These are phyloP conservation scores for Neurospora discreta DNA, from an alignment of 495 filamentous ascomycete species.

Conservation along the genomic window DNA sequence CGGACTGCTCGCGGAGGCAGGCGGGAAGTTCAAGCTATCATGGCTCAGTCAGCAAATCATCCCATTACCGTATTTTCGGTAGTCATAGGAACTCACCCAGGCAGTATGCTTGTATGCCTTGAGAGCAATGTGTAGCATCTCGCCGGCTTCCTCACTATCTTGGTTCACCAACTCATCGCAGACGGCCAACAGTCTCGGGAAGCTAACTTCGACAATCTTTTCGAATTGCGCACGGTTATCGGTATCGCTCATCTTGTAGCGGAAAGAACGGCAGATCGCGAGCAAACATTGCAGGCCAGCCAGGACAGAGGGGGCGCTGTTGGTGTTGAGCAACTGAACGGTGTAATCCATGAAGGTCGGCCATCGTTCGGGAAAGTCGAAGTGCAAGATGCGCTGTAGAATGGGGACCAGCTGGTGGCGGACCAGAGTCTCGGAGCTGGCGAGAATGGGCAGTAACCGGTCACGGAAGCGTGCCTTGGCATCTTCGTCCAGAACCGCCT, in stretches of 20 bases:
- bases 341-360: slow-evolving; percentile 87
- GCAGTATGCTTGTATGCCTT: slow-evolving; percentile 97
- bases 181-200: slow-evolving; percentile 81
- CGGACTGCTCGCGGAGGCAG: slow-evolving; percentile 62
- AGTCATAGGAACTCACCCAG: slow-evolving; percentile 53
- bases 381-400: slow-evolving; percentile 88
- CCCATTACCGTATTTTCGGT: background rate
- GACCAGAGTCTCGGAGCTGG: slow-evolving; percentile 63
- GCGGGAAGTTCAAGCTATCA: slow-evolving; percentile 73
- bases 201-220: slow-evolving; percentile 81
- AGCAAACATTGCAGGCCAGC: slow-evolving; percentile 90
- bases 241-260: slow-evolving; percentile 67
- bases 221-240: slow-evolving; percentile 80
- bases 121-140: slow-evolving; percentile 89
- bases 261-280: slow-evolving; percentile 83
- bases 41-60: slow-evolving; percentile 21
- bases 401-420: slow-evolving; percentile 86
- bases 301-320: slow-evolving; percentile 75
- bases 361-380: slow-evolving; percentile 92
- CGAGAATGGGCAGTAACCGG: slow-evolving; percentile 78
- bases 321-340: slow-evolving; percentile 69
- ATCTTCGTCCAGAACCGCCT: slow-evolving; percentile 66
- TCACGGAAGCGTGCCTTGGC: slow-evolving; percentile 83
- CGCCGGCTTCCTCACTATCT: slow-evolving; percentile 81
- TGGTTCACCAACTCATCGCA: slow-evolving; percentile 82